phyloP scores from a whole-genome alignment of 179 eudicot species.

The Amaranthus tricolor region DNA sequence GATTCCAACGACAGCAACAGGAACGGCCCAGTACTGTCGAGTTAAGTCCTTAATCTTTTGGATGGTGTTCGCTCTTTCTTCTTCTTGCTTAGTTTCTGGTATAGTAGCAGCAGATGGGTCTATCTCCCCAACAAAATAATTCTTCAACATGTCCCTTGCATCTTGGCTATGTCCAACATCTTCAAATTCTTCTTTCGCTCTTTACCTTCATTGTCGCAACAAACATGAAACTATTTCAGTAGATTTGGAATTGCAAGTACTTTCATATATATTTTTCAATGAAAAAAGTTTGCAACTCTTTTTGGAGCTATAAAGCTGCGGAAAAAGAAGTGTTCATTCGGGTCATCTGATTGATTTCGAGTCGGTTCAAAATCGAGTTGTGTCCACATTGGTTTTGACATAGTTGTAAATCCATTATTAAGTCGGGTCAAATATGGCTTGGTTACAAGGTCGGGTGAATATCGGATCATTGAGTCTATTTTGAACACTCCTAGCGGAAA shows the following conservation, averaged over 20 bases:
- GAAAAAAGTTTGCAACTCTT: neutral
- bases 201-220: conserved; percentile 26
- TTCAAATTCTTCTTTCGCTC: conserved; percentile 46
- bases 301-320: no score
- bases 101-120: conserved; percentile 41
- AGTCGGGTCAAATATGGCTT: no score
- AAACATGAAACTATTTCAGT: neutral
- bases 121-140: conserved; percentile 36
- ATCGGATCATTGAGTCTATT: no score
- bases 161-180: conserved; percentile 46
- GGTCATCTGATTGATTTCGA: no score
- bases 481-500: no score
- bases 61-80: conserved; percentile 27
- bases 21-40: conserved; percentile 61
- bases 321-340: no score
- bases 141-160: conserved; percentile 45
- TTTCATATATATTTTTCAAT: neutral
- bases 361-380: no score
- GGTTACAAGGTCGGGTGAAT: no score
- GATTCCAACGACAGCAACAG: conserved; percentile 51
- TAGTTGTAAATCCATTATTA: no score
- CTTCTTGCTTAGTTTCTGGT: conserved; percentile 45
- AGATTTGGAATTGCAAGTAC: neutral
- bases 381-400: no score
- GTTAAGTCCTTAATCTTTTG: conserved; percentile 46